Evolutionary conservation across 306 rosid genomes (phyloP).

Genomic region (Hippophae gyantsensis): DNA sequence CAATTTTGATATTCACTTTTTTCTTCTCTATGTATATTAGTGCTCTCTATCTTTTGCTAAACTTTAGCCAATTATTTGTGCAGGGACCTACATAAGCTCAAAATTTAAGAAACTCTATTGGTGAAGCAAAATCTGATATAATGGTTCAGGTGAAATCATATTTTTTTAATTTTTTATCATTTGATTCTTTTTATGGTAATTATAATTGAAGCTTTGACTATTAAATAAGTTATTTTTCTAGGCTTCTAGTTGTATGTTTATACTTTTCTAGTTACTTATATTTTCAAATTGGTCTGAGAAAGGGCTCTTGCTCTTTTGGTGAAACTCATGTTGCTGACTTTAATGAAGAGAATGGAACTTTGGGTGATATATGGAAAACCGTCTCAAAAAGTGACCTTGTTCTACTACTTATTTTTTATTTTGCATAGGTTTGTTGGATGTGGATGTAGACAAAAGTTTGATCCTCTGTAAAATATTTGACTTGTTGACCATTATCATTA

Average conservation of each 20-base stretch:
- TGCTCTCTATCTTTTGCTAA: no score
- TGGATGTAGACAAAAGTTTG: background rate
- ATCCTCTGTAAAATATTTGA: background rate
- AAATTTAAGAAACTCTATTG: no score
- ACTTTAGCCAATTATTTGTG: no score
- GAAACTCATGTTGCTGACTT: conserved; percentile 92
- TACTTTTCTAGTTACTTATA: no score
- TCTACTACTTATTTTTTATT: conserved; percentile 82
- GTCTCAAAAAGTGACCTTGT: conserved; percentile 81
- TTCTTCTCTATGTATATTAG: no score
- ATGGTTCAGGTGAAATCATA: no score
- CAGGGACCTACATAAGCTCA: no score
- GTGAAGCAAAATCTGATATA: no score
- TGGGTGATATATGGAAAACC: conserved; percentile 91
- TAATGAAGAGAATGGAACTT: conserved; percentile 79
- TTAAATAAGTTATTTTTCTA: background rate
- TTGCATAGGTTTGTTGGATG: conserved; percentile 67
- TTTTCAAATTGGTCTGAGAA: conserved; percentile 60
- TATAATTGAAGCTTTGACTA: background rate
- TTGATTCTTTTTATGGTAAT: no score
- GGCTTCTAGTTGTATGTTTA: conserved; percentile 22
- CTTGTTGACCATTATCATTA: background rate
- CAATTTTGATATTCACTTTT: no score
- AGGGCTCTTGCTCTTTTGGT: conserved; percentile 76
- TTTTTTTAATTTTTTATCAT: no score